Conservation (phyloP, 768 basidiomycete genomes). For the Termitomyces sp. region DNA sequence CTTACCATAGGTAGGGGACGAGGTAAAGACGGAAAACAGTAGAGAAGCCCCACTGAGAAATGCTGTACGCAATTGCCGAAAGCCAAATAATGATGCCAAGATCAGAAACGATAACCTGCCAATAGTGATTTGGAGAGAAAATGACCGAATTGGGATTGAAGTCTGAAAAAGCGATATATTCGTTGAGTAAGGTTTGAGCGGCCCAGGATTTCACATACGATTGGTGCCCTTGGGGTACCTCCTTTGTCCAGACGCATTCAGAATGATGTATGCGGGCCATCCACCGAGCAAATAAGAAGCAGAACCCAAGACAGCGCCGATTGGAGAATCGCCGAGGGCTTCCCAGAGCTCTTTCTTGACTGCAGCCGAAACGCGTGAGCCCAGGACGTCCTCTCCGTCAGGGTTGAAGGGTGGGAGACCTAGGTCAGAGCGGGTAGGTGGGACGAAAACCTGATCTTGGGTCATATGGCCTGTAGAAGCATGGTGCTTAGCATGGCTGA, state of each 20-base stretch:
- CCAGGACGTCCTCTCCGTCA: conserved; percentile 58
- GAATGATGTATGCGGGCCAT: conserved; percentile 80
- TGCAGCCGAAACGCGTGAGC: conserved; percentile 59
- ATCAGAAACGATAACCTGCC: conserved; percentile 77
- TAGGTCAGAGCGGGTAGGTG: conserved; percentile 73
- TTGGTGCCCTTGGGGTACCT: conserved; percentile 75
- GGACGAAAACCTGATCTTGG: conserved; percentile 95
- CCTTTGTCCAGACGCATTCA: conserved; percentile 82
- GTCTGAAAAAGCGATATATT: conserved; percentile 33
- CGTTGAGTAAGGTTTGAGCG: neutral
- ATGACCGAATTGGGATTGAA: conserved; percentile 75
- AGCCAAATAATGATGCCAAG: conserved; percentile 78
- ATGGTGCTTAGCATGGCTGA: conserved; percentile 93
- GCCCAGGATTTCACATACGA: conserved; percentile 45
- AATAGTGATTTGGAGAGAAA: conserved; percentile 78
- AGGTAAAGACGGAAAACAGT: conserved; percentile 78
- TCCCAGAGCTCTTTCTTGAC: conserved; percentile 75
- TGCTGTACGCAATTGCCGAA: conserved; percentile 47
- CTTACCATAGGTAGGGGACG: conserved; percentile 82
- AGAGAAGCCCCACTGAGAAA: conserved; percentile 58
- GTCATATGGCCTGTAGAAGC: conserved; percentile 92
- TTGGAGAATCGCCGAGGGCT: conserved; percentile 87
- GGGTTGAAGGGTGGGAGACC: conserved; percentile 64
- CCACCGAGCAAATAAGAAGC: conserved; percentile 71
- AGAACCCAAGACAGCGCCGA: conserved; percentile 53